These are phyloP conservation scores for Cladochytrium tenue DNA, from an alignment of 371 early-diverging fungal species.

Conservation along the genomic window DNA sequence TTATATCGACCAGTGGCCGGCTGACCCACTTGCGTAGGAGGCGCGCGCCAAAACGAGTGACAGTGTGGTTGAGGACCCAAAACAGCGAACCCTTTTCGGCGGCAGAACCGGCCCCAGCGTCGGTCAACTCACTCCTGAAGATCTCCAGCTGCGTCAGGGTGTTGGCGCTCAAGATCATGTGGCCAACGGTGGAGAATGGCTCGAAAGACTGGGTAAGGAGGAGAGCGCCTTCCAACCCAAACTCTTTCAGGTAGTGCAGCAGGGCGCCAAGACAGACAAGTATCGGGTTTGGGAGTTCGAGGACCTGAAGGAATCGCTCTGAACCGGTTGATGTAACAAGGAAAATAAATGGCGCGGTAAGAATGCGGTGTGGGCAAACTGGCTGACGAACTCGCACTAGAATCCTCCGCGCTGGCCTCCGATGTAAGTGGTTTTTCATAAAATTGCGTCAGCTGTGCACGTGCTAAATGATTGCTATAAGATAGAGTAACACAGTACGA, in stretches of 20 bases:
- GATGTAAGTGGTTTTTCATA: constrained; percentile 15
- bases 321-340: neutral
- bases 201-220: constrained; percentile 60
- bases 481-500: neutral
- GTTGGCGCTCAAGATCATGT: constrained; percentile 77
- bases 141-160: constrained; percentile 77
- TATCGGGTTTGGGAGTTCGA: constrained; percentile 26
- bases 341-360: neutral
- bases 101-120: constrained; percentile 50
- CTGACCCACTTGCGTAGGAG: constrained; percentile 80
- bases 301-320: constrained; percentile 23
- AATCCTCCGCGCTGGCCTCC: constrained; percentile 3
- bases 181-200: constrained; percentile 66
- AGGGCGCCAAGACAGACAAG: constrained; percentile 57
- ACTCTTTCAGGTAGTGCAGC: constrained; percentile 64
- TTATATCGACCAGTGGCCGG: constrained; percentile 62
- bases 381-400: neutral
- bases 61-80: constrained; percentile 68
- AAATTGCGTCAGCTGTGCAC: constrained; percentile 5
- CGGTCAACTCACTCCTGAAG: constrained; percentile 35
- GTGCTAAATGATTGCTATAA: constrained; percentile 3
- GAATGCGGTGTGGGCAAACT: neutral
- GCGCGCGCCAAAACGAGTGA: constrained; percentile 74
- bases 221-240: constrained; percentile 62
- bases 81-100: constrained; percentile 65